Conservation (phyloP, 2,329 filamentous ascomycete genomes). For the Nemania bipapillata region DNA sequence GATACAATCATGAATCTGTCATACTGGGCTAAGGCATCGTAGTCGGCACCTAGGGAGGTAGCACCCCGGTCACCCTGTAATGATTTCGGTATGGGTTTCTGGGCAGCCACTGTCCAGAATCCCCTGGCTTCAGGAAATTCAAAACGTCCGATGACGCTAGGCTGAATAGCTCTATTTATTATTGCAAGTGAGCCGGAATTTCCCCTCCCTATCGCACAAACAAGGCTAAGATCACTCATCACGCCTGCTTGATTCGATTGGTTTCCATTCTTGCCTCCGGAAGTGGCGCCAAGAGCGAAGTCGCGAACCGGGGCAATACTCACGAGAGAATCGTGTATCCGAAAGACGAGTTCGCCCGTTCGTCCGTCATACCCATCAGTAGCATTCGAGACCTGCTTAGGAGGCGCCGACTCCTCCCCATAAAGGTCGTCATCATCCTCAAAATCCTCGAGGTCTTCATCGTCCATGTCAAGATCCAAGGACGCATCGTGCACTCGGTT, state of each 20-base stretch:
- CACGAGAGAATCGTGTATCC: constrained; percentile 78
- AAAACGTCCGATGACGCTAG: constrained; percentile 74
- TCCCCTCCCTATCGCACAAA: constrained; percentile 71
- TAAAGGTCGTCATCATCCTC: constrained; percentile 74
- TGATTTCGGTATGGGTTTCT: constrained; percentile 72
- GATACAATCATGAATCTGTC: constrained; percentile 87
- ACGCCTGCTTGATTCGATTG: constrained; percentile 59
- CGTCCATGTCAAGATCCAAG: constrained; percentile 62
- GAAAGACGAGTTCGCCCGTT: constrained; percentile 75
- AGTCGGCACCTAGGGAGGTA: constrained; percentile 64
- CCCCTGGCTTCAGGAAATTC: constrained; percentile 77
- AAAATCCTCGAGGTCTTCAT: constrained; percentile 65
- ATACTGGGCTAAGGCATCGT: constrained; percentile 69
- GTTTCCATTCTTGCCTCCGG: constrained; percentile 59
- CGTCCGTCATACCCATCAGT: constrained; percentile 58
- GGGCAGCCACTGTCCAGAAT: constrained; percentile 82
- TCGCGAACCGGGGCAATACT: constrained; percentile 84
- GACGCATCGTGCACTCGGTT: constrained; percentile 67
- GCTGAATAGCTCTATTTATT: constrained; percentile 80
- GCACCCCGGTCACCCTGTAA: constrained; percentile 63
- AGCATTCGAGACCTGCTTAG: constrained; percentile 51
- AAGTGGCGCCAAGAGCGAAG: constrained; percentile 73
- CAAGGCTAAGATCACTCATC: constrained; percentile 68
- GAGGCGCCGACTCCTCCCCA: constrained; percentile 63
- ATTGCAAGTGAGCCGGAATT: constrained; percentile 76